Evolutionary conservation across 306 rosid species (phyloP), one percentile per base, ranked within the genome.

Genomic region (Cicer chorassanicum): DNA sequence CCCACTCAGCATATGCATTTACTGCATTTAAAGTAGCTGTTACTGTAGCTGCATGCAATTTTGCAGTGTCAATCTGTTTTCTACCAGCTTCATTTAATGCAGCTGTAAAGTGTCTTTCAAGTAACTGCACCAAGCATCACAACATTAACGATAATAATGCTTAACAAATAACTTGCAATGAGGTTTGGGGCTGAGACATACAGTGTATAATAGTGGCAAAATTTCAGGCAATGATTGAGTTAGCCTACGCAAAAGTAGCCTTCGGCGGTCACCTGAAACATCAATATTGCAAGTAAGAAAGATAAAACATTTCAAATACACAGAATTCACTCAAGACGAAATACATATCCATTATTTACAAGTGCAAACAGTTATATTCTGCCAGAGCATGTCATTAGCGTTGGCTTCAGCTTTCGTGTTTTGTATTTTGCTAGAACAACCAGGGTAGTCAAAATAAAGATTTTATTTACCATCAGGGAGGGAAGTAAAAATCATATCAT

Each of bases 1-100:
- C 99, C 99, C 99, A 94, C 78, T 94, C 99, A 70, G 97, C 93
- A 87, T 94, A 94, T 61, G 99, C 99, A 70, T 87, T 92, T 59
- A 92, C 57, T 70, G 99, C 96, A 87, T 92, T 90, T 75, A 94
- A 81, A 71, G 88, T 82, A 71, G 96, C 86, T 62, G 89, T 87
- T 60, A 90, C 92, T 21, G 96, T 65, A 12, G 96, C 90, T 66
- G 89, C 97, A 76, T 92, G 97, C 65, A 89, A 92, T 80, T 92
- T 92, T 66, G 92, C 96, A 19, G 82, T 44, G 62, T 90, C 97
- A 74, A 86, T 67, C 81, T 91, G 91, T 65, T 91, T 88, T 66
- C 85, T 87, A 53, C 92, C 82, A 46, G 95, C 97, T 89, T 89
- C 97, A 67, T 50, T 84, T 80, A 92, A 14, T 34, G 90, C 97